phyloP scores from a whole-genome alignment of 805 yeast species.

The Hanseniaspora lachancei region DNA sequence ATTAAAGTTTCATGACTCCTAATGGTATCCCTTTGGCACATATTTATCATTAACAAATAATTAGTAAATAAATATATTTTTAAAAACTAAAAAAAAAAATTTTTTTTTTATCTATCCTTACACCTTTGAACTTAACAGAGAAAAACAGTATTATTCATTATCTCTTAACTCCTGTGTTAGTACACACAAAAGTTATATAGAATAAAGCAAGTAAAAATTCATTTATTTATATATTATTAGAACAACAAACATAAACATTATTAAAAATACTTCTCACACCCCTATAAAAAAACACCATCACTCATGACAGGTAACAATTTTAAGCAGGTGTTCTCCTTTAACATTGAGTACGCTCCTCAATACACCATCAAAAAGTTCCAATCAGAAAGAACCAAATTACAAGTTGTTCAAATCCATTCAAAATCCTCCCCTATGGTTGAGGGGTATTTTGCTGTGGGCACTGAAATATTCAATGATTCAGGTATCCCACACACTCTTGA shows the following conservation, averaged over 20 bases:
- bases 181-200: no score
- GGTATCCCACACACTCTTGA: constrained; percentile 95
- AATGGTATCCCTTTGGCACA: no score
- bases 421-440: constrained; percentile 77
- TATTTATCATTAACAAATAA: no score
- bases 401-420: constrained; percentile 52
- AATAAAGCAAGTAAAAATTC: no score
- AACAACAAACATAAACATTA: background rate
- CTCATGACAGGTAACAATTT: constrained; percentile 19
- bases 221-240: background rate
- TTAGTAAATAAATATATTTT: no score
- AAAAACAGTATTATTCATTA: no score
- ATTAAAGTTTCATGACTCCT: no score
- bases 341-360: constrained; percentile 65
- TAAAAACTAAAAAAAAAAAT: no score
- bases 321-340: constrained; percentile 37
- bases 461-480: constrained; percentile 74
- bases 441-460: constrained; percentile 93
- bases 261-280: background rate
- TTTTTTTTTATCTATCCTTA: no score
- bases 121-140: no score
- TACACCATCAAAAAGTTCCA: constrained; percentile 55
- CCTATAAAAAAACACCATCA: background rate
- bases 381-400: constrained; percentile 70
- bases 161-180: no score